Evolutionary conservation across 2,329 filamentous ascomycete genomes (phyloP), one percentile per base, ranked within the genome.

Genomic region (Neoscytalidium dimidiatum): DNA sequence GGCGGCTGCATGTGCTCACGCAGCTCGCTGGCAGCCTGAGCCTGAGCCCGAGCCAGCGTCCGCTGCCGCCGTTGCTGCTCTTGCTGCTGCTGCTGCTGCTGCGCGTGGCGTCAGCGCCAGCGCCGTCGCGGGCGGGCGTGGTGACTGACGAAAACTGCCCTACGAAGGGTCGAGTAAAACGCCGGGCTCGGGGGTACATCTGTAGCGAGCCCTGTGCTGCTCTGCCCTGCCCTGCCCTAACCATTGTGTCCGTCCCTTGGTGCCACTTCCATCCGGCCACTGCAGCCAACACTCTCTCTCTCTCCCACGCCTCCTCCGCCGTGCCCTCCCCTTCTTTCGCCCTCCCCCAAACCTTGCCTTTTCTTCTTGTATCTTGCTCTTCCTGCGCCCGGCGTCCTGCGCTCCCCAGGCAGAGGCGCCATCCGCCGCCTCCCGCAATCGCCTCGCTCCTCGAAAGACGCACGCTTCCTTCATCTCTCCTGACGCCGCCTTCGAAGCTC

Each of bases 401-500:
- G 38, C 61, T 17, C 38, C 49, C 38, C 13, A 31, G 48, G 21
- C 26, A 49, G 35, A 64, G 61, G 35, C 61, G 48, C 14, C 61
- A 51, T 43, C 61, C 61, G 62, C 62, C 51, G 41, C 52, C 41
- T 64, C 49, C 62, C 62, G 62, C 38, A 9, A 21, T 41, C 62
- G 51, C 62, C 51, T 23, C 38, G 28, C 29, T 31, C 61, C 19
- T 28, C n/a, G 35, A 48, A 56, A 41, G 52, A 41, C 53, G 53
- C 53, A 58, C 35, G 33, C 58, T 49, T 62, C 58, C 29, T n/a
- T 44, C n/a, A 41, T 19, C 48, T 52, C 62, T 58, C 62, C 62
- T 64, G 62, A 64, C 52, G 62, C 62, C 62, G 33, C 62, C 28
- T 29, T 58, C 62, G 62, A 64, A 64, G 43, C 62, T 64, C 62